Conservation (phyloP, 108 stramenopile species). For the Cyclotella distinguenda region DNA sequence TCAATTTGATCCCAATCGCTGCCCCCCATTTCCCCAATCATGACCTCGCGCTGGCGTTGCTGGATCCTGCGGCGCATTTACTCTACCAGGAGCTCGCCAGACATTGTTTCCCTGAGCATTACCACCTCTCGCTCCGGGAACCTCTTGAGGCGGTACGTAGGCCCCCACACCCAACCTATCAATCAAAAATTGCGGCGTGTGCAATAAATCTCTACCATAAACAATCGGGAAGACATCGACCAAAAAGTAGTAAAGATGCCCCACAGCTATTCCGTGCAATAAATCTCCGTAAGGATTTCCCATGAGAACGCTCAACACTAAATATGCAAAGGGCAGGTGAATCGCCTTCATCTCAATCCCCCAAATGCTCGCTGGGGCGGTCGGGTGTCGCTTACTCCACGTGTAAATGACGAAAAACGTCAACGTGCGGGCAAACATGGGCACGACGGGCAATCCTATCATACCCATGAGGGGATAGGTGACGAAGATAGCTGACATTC, state of each 20-base stretch:
- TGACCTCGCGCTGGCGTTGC: slow-evolving; percentile 38
- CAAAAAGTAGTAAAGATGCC: slow-evolving; percentile 89
- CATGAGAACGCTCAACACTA: slow-evolving; percentile 73
- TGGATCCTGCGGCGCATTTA: slow-evolving; percentile 39
- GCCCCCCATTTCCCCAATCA: slow-evolving; percentile 46
- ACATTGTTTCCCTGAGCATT: slow-evolving; percentile 39
- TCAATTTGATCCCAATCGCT: slow-evolving; percentile 31
- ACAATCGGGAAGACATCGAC: slow-evolving; percentile 84
- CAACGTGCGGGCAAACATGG: slow-evolving; percentile 67
- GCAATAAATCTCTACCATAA: slow-evolving; percentile 78
- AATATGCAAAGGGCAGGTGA: slow-evolving; percentile 82
- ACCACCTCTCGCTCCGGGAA: slow-evolving; percentile 18
- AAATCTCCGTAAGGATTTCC: slow-evolving; percentile 63
- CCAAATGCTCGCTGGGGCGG: slow-evolving; percentile 80
- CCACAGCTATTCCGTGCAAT: slow-evolving; percentile 72
- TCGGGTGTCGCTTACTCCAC: slow-evolving; percentile 84
- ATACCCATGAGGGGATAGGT: slow-evolving; percentile 61
- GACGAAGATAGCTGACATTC: slow-evolving; percentile 48
- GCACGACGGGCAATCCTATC: slow-evolving; percentile 44
- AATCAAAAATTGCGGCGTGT: slow-evolving; percentile 85
- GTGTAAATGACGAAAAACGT: slow-evolving; percentile 82
- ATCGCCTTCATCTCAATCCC: slow-evolving; percentile 81
- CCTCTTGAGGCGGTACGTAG: slow-evolving; percentile 60
- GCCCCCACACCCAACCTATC: slow-evolving; percentile 78
- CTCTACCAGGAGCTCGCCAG: slow-evolving; percentile 41